Evolutionary conservation across 169 alveolate species (phyloP).

Genomic region (Plasmodium malariae): DNA sequence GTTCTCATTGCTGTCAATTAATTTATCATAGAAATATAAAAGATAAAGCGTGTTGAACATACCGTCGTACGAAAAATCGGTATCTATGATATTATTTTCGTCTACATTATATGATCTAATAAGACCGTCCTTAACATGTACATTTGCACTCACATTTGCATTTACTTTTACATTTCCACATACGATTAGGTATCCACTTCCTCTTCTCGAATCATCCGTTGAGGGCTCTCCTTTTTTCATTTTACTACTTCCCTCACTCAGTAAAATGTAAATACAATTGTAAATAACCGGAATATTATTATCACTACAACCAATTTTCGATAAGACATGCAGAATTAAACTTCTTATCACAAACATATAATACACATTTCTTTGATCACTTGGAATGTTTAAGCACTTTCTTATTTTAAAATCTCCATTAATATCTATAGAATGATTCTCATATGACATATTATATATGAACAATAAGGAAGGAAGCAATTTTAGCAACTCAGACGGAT

Average conservation of each 20-base stretch:
- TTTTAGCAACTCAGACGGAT: slow-evolving; percentile 33
- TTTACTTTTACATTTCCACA: too few relatives aligned
- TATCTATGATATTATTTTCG: too few relatives aligned
- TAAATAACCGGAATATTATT: slow-evolving; percentile 68
- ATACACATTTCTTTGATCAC: background rate
- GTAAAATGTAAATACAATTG: slow-evolving; percentile 53
- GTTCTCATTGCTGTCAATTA: slow-evolving; percentile 63
- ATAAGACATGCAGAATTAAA: slow-evolving; percentile 27
- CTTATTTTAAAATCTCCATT: slow-evolving; percentile 2
- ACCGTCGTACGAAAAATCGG: background rate
- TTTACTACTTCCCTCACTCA: background rate
- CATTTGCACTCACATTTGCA: too few relatives aligned
- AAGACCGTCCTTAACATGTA: too few relatives aligned
- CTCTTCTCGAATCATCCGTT: background rate
- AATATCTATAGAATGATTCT: slow-evolving; percentile 9
- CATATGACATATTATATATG: slow-evolving; percentile 40
- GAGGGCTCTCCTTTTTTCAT: background rate
- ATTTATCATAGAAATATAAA: slow-evolving; percentile 66
- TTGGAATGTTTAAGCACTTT: background rate
- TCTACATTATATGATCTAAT: too few relatives aligned
- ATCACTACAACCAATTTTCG: slow-evolving; percentile 74
- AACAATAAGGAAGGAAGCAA: slow-evolving; percentile 65
- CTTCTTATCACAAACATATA: slow-evolving; percentile 43
- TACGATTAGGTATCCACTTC: too few relatives aligned
- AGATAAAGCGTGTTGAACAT: slow-evolving; percentile 23